Base-by-base conservation (phyloP, 495 filamentous ascomycete species). In the Lophiostoma macrostomum region DNA sequence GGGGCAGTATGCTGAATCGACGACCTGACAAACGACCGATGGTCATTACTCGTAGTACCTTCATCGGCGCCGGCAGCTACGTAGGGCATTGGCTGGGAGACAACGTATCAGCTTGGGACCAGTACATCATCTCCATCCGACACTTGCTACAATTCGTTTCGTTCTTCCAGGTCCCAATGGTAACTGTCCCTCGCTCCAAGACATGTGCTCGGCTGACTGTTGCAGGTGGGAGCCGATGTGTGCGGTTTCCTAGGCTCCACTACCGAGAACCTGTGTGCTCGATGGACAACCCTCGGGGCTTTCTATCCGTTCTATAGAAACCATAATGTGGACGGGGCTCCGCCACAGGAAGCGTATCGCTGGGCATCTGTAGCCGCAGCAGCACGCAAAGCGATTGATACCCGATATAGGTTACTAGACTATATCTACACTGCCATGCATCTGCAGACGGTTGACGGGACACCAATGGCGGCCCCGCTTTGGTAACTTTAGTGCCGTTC, bases 1-100 rank as follows among this genome's bases (percentile, higher is more conserved):
- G 80, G 48, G 64, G 76, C 4, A 84, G 87, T 7, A 87, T 95
- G 87, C 69, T 80, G 8, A 67, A 73, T 27, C 80, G 87, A 29
- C 82, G 86, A 1, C 87, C 89, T 0, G 67, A 64, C 1, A 71
- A 80, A 1, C 79, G 89, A 0, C 88, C 90, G 4, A 60, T 94
- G 45, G 73, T 95, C 53, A 94, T 95, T 65, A 91, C 88, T 14
- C 84, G 90, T 18, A 85, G 80, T 51, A 95, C 88, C 1, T 95
- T 90, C 63, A 82, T 85, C 4, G 89, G 90, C 23, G 85, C 88
- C 13, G 90, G 90, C 6, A 67, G 73, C 34, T 76, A 85, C 23
- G 88, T 91, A 13, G 89, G 88, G 4, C 85, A 95, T 60, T 95
- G 90, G 90, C 80, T 91, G 0, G 90, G 90, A 6, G 90, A 95